Conservation (phyloP, 2,329 filamentous ascomycete species). For the Ceratocystis harringtonii region DNA sequence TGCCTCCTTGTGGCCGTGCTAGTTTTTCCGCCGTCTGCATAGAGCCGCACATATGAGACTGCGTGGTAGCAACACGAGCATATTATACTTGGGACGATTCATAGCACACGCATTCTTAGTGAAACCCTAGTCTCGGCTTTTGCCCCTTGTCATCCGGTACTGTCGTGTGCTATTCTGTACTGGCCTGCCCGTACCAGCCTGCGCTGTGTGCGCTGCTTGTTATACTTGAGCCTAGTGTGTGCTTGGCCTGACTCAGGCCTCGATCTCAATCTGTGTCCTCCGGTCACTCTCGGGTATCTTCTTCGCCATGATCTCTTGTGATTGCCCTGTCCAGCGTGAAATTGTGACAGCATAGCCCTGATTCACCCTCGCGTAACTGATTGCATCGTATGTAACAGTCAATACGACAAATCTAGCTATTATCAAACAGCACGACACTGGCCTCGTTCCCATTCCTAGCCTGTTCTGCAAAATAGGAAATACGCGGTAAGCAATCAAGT, state of each 20-base stretch:
- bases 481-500: neutral
- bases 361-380: neutral
- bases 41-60: conserved; percentile 3
- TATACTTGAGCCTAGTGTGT: neutral
- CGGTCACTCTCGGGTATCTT: neutral
- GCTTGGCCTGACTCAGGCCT: neutral
- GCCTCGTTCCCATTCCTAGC: neutral
- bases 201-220: neutral
- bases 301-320: neutral
- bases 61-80: neutral
- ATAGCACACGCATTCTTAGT: neutral
- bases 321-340: neutral
- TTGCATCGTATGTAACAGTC: neutral
- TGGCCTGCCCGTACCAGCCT: neutral
- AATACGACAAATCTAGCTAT: neutral
- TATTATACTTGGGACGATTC: conserved; percentile 5
- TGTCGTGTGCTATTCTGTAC: neutral
- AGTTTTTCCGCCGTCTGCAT: neutral
- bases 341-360: neutral
- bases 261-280: neutral
- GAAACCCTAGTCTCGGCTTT: neutral
- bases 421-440: neutral
- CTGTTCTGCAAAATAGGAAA: neutral
- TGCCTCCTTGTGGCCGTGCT: neutral
- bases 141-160: neutral